These are phyloP conservation scores for Didymella keratinophila DNA, from an alignment of 2,329 filamentous ascomycete genomes.

Conservation along the genomic window DNA sequence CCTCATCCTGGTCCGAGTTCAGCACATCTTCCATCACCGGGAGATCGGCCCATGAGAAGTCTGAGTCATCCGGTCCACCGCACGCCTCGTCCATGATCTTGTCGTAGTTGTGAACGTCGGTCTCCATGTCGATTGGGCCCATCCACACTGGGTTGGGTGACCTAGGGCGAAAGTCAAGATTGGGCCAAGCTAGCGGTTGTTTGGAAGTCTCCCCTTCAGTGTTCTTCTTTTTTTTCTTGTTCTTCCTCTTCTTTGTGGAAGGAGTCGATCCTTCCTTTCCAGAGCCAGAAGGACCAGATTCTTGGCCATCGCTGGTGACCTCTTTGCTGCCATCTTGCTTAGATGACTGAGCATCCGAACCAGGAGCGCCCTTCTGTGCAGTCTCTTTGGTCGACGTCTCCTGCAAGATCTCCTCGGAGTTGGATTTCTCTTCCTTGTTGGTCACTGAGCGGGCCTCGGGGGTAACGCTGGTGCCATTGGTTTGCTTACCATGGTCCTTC, in stretches of 20 bases:
- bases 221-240: constrained; percentile 53
- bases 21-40: constrained; percentile 2
- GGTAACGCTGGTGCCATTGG: constrained; percentile 16
- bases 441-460: constrained; percentile 24
- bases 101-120: constrained; percentile 8
- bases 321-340: constrained; percentile 3
- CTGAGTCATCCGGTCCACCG: constrained; percentile 13
- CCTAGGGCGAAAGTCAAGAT: constrained; percentile 8
- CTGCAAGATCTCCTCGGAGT: not conserved
- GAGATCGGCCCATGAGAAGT: constrained; percentile 17
- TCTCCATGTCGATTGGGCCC: constrained; percentile 15
- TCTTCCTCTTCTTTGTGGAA: constrained; percentile 39
- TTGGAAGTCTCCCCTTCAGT: not conserved
- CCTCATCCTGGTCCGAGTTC: not conserved
- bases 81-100: constrained; percentile 10
- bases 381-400: not conserved
- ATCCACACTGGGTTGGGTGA: constrained; percentile 17
- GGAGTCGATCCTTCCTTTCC: constrained; percentile 10
- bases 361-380: not conserved
- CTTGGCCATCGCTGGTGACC: constrained; percentile 13
- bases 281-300: constrained; percentile 3
- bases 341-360: constrained; percentile 18
- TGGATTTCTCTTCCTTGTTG: constrained; percentile 24
- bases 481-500: constrained; percentile 22
- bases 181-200: constrained; percentile 5